phyloP scores from a whole-genome alignment of 1,284 basidiomycete species.

The Peniophora sp. region DNA sequence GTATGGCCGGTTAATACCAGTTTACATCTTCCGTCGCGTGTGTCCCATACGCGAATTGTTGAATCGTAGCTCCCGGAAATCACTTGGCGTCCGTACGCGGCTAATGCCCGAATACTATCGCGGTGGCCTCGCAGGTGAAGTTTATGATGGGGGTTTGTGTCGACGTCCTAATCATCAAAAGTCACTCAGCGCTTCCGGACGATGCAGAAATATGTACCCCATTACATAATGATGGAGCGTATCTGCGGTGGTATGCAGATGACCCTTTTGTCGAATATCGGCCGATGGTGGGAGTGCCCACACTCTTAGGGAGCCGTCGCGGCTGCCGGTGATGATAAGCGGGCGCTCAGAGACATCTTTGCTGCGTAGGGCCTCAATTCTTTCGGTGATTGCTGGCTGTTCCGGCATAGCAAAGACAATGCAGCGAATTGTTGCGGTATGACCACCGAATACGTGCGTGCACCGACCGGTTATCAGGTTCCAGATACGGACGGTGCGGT shows the following conservation, averaged over 20 bases:
- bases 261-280: no score
- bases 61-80: constrained; percentile 96
- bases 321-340: constrained; percentile 87
- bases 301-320: constrained; percentile 84
- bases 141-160: constrained; percentile 87
- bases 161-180: no score
- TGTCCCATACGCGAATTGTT: constrained; percentile 91
- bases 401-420: constrained; percentile 84
- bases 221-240: no score
- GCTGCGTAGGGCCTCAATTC: constrained; percentile 45
- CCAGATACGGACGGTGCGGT: constrained; percentile 92
- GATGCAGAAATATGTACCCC: no score
- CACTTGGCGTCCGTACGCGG: constrained; percentile 80
- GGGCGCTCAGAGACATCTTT: constrained; percentile 82
- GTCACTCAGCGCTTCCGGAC: no score
- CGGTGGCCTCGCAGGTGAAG: constrained; percentile 81
- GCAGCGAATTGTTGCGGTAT: constrained; percentile 89
- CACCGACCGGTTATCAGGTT: constrained; percentile 75
- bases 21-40: constrained; percentile 77
- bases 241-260: no score
- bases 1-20: constrained; percentile 81
- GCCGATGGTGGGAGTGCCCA: no score
- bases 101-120: constrained; percentile 87
- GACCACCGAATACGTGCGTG: constrained; percentile 73
- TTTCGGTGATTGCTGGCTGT: constrained; percentile 61